These are phyloP conservation scores for Glaciozyma martinii DNA, from an alignment of 768 basidiomycete species.

Conservation along the genomic window DNA sequence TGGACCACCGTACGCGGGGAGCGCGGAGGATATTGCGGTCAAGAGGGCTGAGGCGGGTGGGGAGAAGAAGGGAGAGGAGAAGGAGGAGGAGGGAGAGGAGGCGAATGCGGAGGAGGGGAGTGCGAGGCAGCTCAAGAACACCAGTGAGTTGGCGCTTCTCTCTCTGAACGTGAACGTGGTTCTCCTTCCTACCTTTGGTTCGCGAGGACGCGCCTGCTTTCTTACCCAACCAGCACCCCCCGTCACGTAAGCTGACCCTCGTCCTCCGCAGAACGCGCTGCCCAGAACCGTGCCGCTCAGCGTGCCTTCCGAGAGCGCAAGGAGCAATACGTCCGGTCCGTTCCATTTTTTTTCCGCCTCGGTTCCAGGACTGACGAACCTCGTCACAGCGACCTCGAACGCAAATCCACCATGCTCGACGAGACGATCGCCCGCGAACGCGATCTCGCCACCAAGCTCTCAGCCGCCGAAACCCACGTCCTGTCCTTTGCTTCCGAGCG, in stretches of 20 bases:
- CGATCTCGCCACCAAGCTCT: not conserved
- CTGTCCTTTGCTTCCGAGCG: not conserved
- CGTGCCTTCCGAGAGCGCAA: conserved; percentile 47
- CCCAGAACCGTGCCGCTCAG: conserved; percentile 82
- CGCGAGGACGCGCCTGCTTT: not conserved
- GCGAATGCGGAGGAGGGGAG: conserved; percentile 1
- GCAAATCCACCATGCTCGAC: not conserved
- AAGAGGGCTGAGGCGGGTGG: not conserved
- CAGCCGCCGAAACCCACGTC: not conserved
- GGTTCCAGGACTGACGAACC: not conserved
- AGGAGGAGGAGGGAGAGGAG: not conserved
- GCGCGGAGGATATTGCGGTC: not conserved
- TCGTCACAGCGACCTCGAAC: not conserved
- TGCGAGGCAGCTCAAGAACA: conserved; percentile 11
- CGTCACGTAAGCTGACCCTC: not conserved
- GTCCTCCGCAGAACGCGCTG: conserved; percentile 53
- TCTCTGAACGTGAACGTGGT: no score
- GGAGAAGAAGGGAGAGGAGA: not conserved
- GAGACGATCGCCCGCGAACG: not conserved
- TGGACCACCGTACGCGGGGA: not conserved
- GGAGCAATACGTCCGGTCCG: conserved; percentile 76
- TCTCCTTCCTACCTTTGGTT: no score
- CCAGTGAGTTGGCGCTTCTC: conserved; percentile 3
- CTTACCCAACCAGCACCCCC: not conserved
- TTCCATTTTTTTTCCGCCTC: not conserved